Percentiles rank a stretch among this genome's conserved stretches.
These are phyloP conservation scores for Fusarium mundagurra DNA, from an alignment of 2,329 filamentous ascomycete species.

Conservation along the genomic window DNA sequence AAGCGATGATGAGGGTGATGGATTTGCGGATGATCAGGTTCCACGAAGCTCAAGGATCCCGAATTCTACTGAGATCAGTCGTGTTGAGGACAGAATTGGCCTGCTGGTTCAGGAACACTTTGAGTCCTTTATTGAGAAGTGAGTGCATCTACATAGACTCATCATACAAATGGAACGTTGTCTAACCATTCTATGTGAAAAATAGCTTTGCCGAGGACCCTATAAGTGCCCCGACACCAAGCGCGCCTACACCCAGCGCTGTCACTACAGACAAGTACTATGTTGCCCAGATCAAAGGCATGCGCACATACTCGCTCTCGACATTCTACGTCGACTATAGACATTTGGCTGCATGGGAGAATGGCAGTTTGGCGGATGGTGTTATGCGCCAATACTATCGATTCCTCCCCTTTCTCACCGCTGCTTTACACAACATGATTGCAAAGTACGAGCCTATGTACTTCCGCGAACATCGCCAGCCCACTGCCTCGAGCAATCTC, in stretches of 20 bases:
- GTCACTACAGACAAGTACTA: constrained; percentile 85
- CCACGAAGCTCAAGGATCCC: constrained; percentile 60
- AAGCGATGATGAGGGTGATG: constrained; percentile 71
- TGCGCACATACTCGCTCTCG: constrained; percentile 78
- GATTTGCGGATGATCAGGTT: constrained; percentile 72
- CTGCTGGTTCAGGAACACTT: constrained; percentile 80
- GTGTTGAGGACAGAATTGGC: constrained; percentile 80
- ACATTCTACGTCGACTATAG: constrained; percentile 89
- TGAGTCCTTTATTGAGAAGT: constrained; percentile 83
- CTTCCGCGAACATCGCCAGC: constrained; percentile 90
- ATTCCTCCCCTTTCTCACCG: constrained; percentile 89
- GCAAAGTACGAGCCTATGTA: constrained; percentile 94
- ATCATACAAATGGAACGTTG: neutral
- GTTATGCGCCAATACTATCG: constrained; percentile 94
- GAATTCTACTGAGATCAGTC: constrained; percentile 66
- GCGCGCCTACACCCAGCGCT: constrained; percentile 73
- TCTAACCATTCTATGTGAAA: neutral
- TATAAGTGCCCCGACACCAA: constrained; percentile 59
- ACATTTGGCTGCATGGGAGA: constrained; percentile 80
- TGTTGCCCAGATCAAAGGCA: constrained; percentile 82
- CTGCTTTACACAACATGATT: constrained; percentile 90
- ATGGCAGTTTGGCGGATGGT: constrained; percentile 84
- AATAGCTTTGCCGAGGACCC: constrained; percentile 75
- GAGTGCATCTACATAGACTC: constrained; percentile 39
- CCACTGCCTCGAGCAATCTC: constrained; percentile 77